Evolutionary conservation across 139 green algal species (phyloP).

Genomic region (Limnomonas spitsbergensis): DNA sequence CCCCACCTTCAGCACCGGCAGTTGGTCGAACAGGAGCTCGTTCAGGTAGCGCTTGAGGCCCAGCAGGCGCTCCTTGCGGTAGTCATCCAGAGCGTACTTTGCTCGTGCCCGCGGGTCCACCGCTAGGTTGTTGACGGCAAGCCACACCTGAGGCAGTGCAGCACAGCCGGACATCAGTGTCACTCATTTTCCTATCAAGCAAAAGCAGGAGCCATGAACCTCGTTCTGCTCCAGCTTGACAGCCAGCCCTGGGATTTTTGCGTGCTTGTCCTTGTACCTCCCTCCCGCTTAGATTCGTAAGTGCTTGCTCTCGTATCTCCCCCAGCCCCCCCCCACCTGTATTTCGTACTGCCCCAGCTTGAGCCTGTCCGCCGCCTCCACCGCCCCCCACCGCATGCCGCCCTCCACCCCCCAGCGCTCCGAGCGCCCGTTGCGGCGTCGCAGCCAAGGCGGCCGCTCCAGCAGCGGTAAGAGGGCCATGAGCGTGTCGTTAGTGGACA

Average conservation of each 20-base stretch:
- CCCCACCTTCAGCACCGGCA: slow-evolving; percentile 49
- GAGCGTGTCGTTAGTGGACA: slow-evolving; percentile 67
- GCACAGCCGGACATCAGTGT: not conserved
- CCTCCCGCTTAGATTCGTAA: too few species aligned
- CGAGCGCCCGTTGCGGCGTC: not conserved
- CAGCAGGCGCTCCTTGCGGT: slow-evolving; percentile 60
- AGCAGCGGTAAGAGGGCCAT: slow-evolving; percentile 81
- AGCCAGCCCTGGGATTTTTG: too few species aligned
- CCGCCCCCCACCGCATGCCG: slow-evolving; percentile 53
- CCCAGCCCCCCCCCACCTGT: slow-evolving; percentile 48
- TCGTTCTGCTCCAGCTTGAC: too few species aligned
- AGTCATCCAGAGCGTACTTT: slow-evolving; percentile 72
- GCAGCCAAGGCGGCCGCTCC: slow-evolving; percentile 69
- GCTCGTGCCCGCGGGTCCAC: slow-evolving; percentile 64
- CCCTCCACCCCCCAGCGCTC: slow-evolving; percentile 51
- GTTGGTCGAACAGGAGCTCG: slow-evolving; percentile 84
- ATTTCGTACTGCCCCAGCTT: slow-evolving; percentile 65
- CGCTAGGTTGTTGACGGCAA: slow-evolving; percentile 80
- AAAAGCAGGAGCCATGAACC: too few species aligned
- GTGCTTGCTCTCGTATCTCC: too few species aligned
- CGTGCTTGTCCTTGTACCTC: too few species aligned
- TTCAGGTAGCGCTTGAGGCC: slow-evolving; percentile 70
- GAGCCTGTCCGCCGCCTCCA: slow-evolving; percentile 63
- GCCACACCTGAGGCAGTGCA: slow-evolving; percentile 89
- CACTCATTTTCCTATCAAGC: not conserved